Base-by-base conservation (phyloP, 208 protist species). In the Plasmodiophora brassicae region DNA sequence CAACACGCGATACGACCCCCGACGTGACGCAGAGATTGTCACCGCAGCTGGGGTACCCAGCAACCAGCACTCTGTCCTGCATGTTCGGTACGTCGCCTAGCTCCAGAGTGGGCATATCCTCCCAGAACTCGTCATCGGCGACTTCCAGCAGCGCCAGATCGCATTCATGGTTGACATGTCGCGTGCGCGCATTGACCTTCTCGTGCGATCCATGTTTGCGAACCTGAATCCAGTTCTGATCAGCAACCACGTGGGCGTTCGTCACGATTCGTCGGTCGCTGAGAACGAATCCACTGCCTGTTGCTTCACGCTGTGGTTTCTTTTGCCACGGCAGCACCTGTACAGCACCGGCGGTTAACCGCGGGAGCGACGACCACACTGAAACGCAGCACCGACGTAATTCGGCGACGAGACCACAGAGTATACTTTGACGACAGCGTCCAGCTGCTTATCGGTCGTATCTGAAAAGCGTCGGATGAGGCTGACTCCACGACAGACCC, bases 181-280 rank as follows among this genome's bases (percentile, higher is more conserved):
- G 32, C 45, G 88, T 71, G 0, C 53, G 38, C 45, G 86, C 89
- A 54, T 50, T 65, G 43, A 83, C 71, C 45, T 89, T 1, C 83
- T 87, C 72, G 20, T 45, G 87, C 20, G 45, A 84, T 0, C 88
- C 88, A 85, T 91, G 89, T 1, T 89, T 78, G 25, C 87, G 0
- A 43, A 91, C 87, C 88, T 44, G 41, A 10, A 89, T 43, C 32
- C 46, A 89, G n/a, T 35, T 84, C 22, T 88, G 78, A 20, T 53
- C 85, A 39, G 60, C 46, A 54, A 91, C 87, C n/a, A 91, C 89
- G 83, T 90, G 89, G 0, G 89, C 89, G 87, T 91, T 91, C 25
- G 89, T 91, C 36, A 91, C 45, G 39, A 91, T 91, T 22, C 89
- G 45, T 8, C 85, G 38, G 0, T 14, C 41, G 86, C 41, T 22